Percentiles rank a stretch among this genome's conserved stretches.
phyloP scores from a whole-genome alignment of 306 rosid genomes.

The Prosopis cineraria region DNA sequence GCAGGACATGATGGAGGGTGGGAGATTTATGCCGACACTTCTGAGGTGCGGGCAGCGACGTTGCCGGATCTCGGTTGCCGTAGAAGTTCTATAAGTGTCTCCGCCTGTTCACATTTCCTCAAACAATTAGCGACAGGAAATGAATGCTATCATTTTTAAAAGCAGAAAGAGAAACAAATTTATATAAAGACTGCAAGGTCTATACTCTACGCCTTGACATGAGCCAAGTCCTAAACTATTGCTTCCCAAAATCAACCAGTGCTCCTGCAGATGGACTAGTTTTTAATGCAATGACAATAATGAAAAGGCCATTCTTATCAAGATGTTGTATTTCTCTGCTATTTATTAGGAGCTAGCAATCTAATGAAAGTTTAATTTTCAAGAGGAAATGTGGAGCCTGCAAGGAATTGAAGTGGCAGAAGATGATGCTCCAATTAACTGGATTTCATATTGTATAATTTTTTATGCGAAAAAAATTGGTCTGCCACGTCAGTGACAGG shows the following conservation, averaged over 20 bases:
- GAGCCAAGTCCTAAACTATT: constrained; percentile 6
- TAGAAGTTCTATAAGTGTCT: constrained; percentile 86
- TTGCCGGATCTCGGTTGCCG: constrained; percentile 96
- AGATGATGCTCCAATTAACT: background rate
- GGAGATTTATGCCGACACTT: constrained; percentile 42
- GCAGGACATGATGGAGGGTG: constrained; percentile 18
- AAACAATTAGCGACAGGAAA: constrained; percentile 40
- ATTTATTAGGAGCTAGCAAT: too few relatives aligned
- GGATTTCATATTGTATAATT: background rate
- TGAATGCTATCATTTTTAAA: background rate
- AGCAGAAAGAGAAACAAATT: background rate
- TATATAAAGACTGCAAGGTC: background rate
- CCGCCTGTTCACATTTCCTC: constrained; percentile 68
- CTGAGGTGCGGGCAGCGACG: constrained; percentile 50
- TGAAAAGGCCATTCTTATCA: background rate
- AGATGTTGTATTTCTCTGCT: background rate
- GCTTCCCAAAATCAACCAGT: constrained; percentile 15
- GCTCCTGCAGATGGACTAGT: constrained; percentile 6
- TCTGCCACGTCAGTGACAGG: background rate
- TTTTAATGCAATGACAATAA: background rate
- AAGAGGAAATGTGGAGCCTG: background rate
- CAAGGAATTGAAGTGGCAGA: background rate
- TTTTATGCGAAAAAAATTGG: background rate
- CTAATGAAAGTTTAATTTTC: background rate
- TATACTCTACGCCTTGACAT: background rate